Conservation (phyloP, 164 flowering plant species). For the Chloranthus sessilifolius region DNA sequence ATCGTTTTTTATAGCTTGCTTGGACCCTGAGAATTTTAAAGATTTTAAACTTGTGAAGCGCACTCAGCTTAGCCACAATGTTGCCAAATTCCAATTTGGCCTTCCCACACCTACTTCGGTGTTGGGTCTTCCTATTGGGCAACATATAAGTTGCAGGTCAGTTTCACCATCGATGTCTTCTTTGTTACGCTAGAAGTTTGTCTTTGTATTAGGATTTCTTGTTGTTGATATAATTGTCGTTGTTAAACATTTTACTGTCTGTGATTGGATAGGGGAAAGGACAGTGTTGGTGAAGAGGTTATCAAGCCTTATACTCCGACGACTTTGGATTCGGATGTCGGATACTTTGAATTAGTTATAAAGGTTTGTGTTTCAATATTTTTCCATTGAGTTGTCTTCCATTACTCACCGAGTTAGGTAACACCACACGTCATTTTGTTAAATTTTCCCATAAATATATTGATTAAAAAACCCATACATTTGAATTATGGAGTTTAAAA, state of each 20-base stretch:
- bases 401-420: not conserved
- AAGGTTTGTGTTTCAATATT: constrained; percentile 58
- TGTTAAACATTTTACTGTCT: not conserved
- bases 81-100: constrained; percentile 80
- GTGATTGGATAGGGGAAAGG: constrained; percentile 68
- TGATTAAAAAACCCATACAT: too few species aligned
- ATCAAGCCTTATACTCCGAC: constrained; percentile 96
- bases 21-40: constrained; percentile 83
- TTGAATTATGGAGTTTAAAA: too few species aligned
- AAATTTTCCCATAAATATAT: not conserved
- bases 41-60: constrained; percentile 79
- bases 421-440: not conserved
- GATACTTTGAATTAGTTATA: constrained; percentile 86
- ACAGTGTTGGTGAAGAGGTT: constrained; percentile 83
- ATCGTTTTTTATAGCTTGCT: constrained; percentile 37
- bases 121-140: constrained; percentile 97
- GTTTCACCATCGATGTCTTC: not conserved
- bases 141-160: constrained; percentile 92
- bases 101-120: constrained; percentile 83
- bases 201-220: too few species aligned
- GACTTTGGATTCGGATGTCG: constrained; percentile 94
- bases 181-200: too few species aligned
- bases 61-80: constrained; percentile 87
- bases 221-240: not conserved
- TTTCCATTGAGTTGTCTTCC: too few species aligned